Evolutionary conservation across 257 asterid genomes (phyloP).

Genomic region (Ocimum tenuiflorum): DNA sequence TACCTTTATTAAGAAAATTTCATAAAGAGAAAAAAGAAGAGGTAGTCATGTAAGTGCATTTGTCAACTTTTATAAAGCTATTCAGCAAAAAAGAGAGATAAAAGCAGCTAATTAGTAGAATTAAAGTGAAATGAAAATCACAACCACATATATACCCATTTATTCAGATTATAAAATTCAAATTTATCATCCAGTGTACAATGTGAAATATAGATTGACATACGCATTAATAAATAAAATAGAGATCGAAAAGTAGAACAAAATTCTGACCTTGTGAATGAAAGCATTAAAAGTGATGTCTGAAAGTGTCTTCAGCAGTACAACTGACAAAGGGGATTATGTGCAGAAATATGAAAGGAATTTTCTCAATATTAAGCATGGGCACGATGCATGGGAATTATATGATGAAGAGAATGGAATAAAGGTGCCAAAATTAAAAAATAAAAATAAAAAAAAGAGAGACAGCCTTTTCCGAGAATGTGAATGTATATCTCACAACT

Average conservation of each 20-base stretch:
- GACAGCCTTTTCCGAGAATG: slow-evolving; percentile 10
- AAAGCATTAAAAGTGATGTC: slow-evolving; percentile 22
- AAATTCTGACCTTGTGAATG: too few relatives aligned
- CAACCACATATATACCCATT: slow-evolving; percentile 4
- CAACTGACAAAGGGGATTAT: slow-evolving; percentile 26
- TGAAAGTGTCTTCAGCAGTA: slow-evolving; percentile 19
- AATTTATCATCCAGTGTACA: too few relatives aligned
- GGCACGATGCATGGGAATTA: slow-evolving; percentile 27
- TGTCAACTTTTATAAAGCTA: slow-evolving; percentile 25
- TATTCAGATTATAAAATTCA: not conserved
- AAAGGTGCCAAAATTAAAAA: too few relatives aligned
- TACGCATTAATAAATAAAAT: too few relatives aligned
- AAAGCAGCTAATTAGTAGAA: slow-evolving; percentile 17
- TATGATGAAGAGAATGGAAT: slow-evolving; percentile 9
- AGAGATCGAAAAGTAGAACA: too few relatives aligned
- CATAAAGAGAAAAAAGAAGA: slow-evolving; percentile 10
- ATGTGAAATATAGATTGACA: too few relatives aligned
- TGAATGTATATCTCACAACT: slow-evolving; percentile 10
- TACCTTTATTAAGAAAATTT: slow-evolving; percentile 25
- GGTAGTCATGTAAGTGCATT: slow-evolving; percentile 19
- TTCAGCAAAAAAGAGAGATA: slow-evolving; percentile 11
- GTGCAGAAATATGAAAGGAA: slow-evolving; percentile 16
- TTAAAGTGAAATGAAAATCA: slow-evolving; percentile 2
- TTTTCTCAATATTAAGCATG: slow-evolving; percentile 18
- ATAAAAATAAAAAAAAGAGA: too few relatives aligned